Evolutionary conservation across 139 green algal species (phyloP).

Genomic region (Picochlorum sp.): DNA sequence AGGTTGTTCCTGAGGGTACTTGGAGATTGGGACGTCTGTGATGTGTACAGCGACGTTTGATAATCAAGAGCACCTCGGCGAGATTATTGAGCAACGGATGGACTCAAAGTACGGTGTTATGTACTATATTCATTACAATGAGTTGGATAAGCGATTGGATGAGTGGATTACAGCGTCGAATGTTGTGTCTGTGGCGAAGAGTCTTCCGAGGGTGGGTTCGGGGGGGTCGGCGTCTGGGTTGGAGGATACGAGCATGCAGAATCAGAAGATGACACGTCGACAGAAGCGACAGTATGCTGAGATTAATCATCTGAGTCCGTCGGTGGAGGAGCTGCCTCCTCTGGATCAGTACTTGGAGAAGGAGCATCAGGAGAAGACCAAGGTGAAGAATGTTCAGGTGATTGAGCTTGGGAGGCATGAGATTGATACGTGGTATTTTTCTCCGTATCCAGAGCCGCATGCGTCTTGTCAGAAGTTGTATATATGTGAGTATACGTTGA

Average conservation of each 20-base stretch:
- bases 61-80: slow-evolving; percentile 31
- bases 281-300: slow-evolving; percentile 74
- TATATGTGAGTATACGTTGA: slow-evolving; percentile 81
- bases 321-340: slow-evolving; percentile 9
- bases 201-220: neutral
- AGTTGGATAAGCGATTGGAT: slow-evolving; percentile 82
- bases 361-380: slow-evolving; percentile 69
- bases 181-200: slow-evolving; percentile 1
- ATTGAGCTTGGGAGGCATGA: slow-evolving; percentile 45
- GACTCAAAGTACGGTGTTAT: slow-evolving; percentile 3
- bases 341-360: slow-evolving; percentile 42
- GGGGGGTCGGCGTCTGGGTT: neutral
- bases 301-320: slow-evolving; percentile 50
- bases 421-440: slow-evolving; percentile 63
- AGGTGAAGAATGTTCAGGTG: slow-evolving; percentile 59
- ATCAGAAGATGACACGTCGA: slow-evolving; percentile 73
- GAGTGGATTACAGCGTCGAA: slow-evolving; percentile 66
- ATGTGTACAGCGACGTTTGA: slow-evolving; percentile 43
- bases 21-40: slow-evolving; percentile 14
- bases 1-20: neutral
- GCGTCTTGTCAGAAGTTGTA: slow-evolving; percentile 66
- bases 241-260: slow-evolving; percentile 11
- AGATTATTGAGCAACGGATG: slow-evolving; percentile 34
- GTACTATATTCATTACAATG: slow-evolving; percentile 87
- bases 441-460: slow-evolving; percentile 54